Evolutionary conservation across 1,284 basidiomycete species (phyloP).

Genomic region (Trichosporon asahii): DNA sequence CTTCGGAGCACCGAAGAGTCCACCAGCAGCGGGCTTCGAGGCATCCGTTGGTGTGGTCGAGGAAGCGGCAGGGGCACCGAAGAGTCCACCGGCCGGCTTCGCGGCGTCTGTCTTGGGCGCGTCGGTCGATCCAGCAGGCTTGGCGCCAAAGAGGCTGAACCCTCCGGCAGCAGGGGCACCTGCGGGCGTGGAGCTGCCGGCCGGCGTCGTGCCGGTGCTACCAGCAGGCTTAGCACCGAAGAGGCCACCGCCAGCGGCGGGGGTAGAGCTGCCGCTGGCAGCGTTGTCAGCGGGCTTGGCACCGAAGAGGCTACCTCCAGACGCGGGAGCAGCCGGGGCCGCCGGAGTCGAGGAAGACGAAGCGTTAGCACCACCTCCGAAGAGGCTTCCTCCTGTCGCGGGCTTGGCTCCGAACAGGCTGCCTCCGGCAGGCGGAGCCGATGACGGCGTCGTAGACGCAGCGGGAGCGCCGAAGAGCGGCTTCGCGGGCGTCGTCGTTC

Average conservation of each 20-base stretch:
- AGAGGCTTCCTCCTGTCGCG: constrained; percentile 29
- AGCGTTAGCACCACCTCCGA: constrained; percentile 31
- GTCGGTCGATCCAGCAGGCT: constrained; percentile 23
- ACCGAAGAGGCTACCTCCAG: constrained; percentile 41
- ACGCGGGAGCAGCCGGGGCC: constrained; percentile 27
- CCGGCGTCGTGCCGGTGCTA: background rate
- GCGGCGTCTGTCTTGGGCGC: constrained; percentile 21
- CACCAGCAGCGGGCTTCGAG: constrained; percentile 29
- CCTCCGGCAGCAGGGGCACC: constrained; percentile 30
- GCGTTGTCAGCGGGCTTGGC: constrained; percentile 17
- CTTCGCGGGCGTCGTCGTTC: constrained; percentile 42
- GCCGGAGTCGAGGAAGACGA: constrained; percentile 14
- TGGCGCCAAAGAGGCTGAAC: constrained; percentile 34
- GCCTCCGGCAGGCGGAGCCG: constrained; percentile 27
- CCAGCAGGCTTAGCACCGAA: constrained; percentile 32
- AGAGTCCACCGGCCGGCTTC: constrained; percentile 30
- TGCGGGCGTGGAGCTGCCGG: constrained; percentile 11
- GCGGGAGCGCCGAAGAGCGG: constrained; percentile 41
- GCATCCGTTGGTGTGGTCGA: constrained; percentile 18
- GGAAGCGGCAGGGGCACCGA: constrained; percentile 29
- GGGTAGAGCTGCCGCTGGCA: constrained; percentile 10
- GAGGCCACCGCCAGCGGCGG: constrained; percentile 28
- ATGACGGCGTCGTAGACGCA: constrained; percentile 37
- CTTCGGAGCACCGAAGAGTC: constrained; percentile 33
- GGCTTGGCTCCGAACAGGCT: constrained; percentile 36